Evolutionary conservation across 176 grass and related monocot genomes (phyloP), one percentile per base, ranked within the genome.

Genomic region (Zea mays): DNA sequence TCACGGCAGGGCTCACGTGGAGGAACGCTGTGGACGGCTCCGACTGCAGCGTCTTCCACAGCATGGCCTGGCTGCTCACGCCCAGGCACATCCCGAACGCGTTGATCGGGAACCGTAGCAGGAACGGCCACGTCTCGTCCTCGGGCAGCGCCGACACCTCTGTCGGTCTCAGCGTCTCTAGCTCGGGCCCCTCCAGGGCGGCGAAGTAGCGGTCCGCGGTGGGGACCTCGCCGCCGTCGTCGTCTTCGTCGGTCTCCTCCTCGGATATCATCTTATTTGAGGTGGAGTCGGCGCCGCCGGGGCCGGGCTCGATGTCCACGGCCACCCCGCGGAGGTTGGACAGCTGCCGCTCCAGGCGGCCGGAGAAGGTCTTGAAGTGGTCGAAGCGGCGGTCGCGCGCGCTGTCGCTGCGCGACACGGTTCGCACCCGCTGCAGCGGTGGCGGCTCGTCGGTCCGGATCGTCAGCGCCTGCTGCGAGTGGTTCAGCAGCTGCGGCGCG

Each of bases 101-200:
- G 55, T 77, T 89, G 54, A 97, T 83, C 0, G 90, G 93, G 40
- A 91, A 97, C 2, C 93, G 83, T 3, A 97, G 93, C 42, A 93
- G 84, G 84, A 97, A 97, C 34, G 90, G 93, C 93, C 93, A 97
- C 42, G 7, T 83, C 79, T 97, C 81, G 78, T 97, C 90, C 62
- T 93, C 42, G 0, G 90, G 93, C 6, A 97, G 74, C 65, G 86
- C 86, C 41, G 90, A 69, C n/a, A 85, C 84, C 67, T 91, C 88
- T 13, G 90, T 85, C 12, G 69, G 10, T 1, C 67, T n/a, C 2
- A 97, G 71, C 41, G 86, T 97, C 43, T 97, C 94, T 1, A 97
- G 84, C 84, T 97, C 91, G 3, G 86, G 91, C 4, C 94, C 94
- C 46, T 97, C 86, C 0, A 97, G 81, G 0, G 94, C 94, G 3